Conservation (phyloP, 345 rosid genomes). For the Bretschneidera sinensis region DNA sequence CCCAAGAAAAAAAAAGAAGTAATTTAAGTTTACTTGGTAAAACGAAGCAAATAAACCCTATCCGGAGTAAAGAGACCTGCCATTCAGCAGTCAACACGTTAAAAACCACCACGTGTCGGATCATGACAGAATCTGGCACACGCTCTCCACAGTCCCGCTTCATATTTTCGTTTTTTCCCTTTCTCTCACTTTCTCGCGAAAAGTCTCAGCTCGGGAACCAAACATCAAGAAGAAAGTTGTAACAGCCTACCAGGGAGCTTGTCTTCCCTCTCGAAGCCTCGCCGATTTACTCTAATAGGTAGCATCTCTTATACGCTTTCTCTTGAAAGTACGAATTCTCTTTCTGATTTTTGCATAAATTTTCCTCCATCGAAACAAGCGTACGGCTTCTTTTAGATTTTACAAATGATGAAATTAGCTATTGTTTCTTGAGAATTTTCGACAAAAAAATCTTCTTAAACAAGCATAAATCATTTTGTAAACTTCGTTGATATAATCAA, state of each 20-base stretch:
- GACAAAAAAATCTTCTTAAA: too few relatives aligned
- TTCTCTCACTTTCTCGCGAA: background rate
- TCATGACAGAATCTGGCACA: slow-evolving; percentile 13
- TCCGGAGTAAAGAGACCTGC: too few relatives aligned
- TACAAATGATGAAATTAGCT: too few relatives aligned
- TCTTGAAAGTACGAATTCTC: background rate
- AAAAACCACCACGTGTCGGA: background rate
- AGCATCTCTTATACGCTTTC: background rate
- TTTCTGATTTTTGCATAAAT: too few relatives aligned
- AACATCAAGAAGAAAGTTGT: background rate
- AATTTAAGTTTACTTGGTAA: too few relatives aligned
- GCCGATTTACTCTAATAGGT: background rate
- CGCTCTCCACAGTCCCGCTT: slow-evolving; percentile 28
- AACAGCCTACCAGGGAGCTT: background rate
- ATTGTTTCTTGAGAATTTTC: too few relatives aligned
- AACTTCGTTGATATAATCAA: too few relatives aligned
- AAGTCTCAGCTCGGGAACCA: background rate
- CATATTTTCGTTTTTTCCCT: background rate
- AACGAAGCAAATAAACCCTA: too few relatives aligned
- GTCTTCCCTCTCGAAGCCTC: background rate
- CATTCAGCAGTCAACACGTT: background rate
- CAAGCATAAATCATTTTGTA: too few relatives aligned
- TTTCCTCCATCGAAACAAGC: too few relatives aligned
- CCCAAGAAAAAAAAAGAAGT: too few relatives aligned
- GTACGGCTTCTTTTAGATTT: too few relatives aligned